Evolutionary conservation across 306 rosid genomes (phyloP).

Genomic region (Dalbergia oliveri): DNA sequence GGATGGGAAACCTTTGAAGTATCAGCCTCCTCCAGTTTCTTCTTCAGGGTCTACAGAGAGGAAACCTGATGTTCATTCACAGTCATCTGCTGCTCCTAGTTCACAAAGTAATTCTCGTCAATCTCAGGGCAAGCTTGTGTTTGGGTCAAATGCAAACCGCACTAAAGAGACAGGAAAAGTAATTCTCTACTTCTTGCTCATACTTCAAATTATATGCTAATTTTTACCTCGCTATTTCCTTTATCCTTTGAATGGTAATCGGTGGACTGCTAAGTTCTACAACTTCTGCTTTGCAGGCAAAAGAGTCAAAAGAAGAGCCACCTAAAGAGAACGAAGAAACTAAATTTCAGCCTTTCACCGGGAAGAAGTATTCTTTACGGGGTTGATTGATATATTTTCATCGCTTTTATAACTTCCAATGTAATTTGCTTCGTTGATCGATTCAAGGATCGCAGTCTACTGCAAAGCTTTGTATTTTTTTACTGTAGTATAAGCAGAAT

Average conservation of each 20-base stretch:
- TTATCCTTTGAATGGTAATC: not conserved
- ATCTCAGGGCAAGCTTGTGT: slow-evolving; percentile 94
- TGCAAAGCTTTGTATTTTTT: slow-evolving; percentile 41
- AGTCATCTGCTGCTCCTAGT: slow-evolving; percentile 73
- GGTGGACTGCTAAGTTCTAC: slow-evolving; percentile 31
- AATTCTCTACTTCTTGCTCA: slow-evolving; percentile 28
- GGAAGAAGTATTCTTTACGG: slow-evolving; percentile 90
- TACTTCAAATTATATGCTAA: slow-evolving; percentile 15
- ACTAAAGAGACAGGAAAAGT: slow-evolving; percentile 74
- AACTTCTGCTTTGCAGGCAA: slow-evolving; percentile 60
- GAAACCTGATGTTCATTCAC: slow-evolving; percentile 55
- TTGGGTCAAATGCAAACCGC: slow-evolving; percentile 78
- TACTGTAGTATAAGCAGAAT: slow-evolving; percentile 45
- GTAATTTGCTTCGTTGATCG: slow-evolving; percentile 43
- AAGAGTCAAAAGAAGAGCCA: slow-evolving; percentile 75
- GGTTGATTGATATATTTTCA: slow-evolving; percentile 60
- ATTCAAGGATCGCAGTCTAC: slow-evolving; percentile 45
- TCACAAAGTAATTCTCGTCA: slow-evolving; percentile 64
- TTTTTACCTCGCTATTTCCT: not conserved
- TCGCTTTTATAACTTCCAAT: slow-evolving; percentile 15
- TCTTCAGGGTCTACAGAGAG: slow-evolving; percentile 65
- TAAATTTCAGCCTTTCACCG: slow-evolving; percentile 83
- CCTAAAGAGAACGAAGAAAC: slow-evolving; percentile 71
- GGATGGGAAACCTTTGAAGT: slow-evolving; percentile 83
- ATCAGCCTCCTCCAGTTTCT: slow-evolving; percentile 62